A percentile compares a stretch with the other conserved stretches of the same genome.
These are phyloP conservation scores for Tilletia setariae DNA, from an alignment of 1,284 basidiomycete species.

Conservation along the genomic window DNA sequence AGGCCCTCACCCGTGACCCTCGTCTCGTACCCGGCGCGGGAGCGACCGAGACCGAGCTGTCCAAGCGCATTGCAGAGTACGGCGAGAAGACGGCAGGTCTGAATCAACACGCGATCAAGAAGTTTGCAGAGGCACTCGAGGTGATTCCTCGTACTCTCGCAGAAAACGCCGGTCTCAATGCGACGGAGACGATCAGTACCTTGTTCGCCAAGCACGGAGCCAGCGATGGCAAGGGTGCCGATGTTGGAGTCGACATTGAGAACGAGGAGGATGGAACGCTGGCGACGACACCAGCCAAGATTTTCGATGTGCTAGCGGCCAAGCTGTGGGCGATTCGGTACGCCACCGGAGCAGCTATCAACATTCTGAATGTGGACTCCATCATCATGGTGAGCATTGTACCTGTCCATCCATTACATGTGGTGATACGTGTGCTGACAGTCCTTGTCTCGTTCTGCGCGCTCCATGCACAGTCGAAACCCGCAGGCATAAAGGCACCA, in stretches of 20 bases:
- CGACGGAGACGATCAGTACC: slow-evolving; percentile 83
- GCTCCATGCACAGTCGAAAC: slow-evolving; percentile 33
- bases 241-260: slow-evolving; percentile 86
- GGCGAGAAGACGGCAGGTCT: slow-evolving; percentile 86
- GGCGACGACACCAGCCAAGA: slow-evolving; percentile 30
- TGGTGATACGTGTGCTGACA: not conserved
- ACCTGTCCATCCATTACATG: too few species aligned
- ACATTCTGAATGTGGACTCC: slow-evolving; percentile 90
- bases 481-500: slow-evolving; percentile 53
- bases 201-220: slow-evolving; percentile 83
- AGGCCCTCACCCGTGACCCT: slow-evolving; percentile 83
- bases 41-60: slow-evolving; percentile 86
- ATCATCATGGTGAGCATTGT: slow-evolving; percentile 72
- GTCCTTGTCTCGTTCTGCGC: not conserved
- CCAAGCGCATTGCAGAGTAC: slow-evolving; percentile 75
- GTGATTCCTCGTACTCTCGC: slow-evolving; percentile 89
- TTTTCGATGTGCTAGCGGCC: slow-evolving; percentile 74
- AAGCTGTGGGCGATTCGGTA: slow-evolving; percentile 85
- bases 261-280: slow-evolving; percentile 38
- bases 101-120: slow-evolving; percentile 87
- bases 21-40: slow-evolving; percentile 91
- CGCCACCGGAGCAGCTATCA: slow-evolving; percentile 88
- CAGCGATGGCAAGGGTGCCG: slow-evolving; percentile 57
- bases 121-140: slow-evolving; percentile 84
- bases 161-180: slow-evolving; percentile 92